Evolutionary conservation across 345 rosid species (phyloP), one percentile per base, ranked within the genome.

Genomic region (Abelmoschus esculentus): DNA sequence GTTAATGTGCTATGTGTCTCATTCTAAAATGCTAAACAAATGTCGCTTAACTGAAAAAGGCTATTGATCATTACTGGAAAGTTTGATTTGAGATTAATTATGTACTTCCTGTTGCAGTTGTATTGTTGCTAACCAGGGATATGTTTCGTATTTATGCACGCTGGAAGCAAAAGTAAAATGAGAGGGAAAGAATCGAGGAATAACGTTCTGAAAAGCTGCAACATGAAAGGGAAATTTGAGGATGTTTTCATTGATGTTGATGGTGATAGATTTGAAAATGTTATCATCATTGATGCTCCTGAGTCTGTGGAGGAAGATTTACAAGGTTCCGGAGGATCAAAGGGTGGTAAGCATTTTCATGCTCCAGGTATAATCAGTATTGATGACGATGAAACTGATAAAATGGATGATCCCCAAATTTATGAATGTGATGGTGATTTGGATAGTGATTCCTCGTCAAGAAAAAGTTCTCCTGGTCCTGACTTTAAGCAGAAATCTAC

Each of bases 191-290:
- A 80, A 74, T 44, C 78, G 31, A 74, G 83, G 82, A 85, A 83
- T 73, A 77, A 80, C 68, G 73, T 70, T 19, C 67, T 72, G 18
- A 76, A 69, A 56, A 69, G 86, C 52, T 75, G 82, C 65, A 66
- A 66, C 50, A 78, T 69, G 56, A 77, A 79, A 46, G 77, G 80
- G 57, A 72, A 75, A 61, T 28, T 59, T 8, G 82, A 87, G 66
- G 79, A 89, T 78, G 73, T 86, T 70, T 26, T 87, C 65, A 82
- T 89, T 61, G 97, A 90, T 75, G 90, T 87, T 72, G 90, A 86
- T n/a, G 49, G 79, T 71, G 88, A 86, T 71, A 64, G 44, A 8
- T 26, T 29, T 32, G 89, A 87, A 72, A 79, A 80, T 68, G 96
- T 87, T 49, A 80, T 86, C 55, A 68, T 83, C 70, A 67, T 90